Conservation (phyloP, 2,329 filamentous ascomycete species). For the Purpureocillium lavendulum region DNA sequence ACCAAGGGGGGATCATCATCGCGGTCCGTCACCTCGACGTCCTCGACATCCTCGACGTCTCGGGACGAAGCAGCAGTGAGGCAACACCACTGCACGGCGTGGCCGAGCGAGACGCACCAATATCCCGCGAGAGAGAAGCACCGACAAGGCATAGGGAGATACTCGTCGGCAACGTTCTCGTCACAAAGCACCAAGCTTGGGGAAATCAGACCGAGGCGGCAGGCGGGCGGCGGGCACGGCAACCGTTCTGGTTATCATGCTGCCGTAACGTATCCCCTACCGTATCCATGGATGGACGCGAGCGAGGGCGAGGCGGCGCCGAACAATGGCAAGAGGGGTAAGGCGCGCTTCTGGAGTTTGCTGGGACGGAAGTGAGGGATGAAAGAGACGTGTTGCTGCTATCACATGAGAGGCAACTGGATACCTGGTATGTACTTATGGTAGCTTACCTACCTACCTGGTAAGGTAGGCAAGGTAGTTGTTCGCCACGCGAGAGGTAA, state of each 20-base stretch:
- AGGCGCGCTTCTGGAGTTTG: too few relatives aligned
- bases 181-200: slow-evolving; percentile 1
- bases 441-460: too few relatives aligned
- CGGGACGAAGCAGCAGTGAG: neutral
- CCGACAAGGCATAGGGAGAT: neutral
- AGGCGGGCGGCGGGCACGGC: neutral
- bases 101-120: too few relatives aligned
- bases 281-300: neutral
- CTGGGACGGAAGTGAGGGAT: too few relatives aligned
- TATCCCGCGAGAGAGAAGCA: neutral
- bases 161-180: slow-evolving; percentile 4
- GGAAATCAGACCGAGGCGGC: neutral
- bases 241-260: neutral
- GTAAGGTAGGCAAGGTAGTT: too few relatives aligned
- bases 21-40: neutral
- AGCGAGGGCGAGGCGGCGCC: too few relatives aligned
- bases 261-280: neutral
- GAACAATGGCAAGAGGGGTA: too few relatives aligned
- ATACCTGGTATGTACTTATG: too few relatives aligned
- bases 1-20: neutral
- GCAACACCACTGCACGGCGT: too few relatives aligned
- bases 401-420: too few relatives aligned
- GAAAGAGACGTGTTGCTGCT: too few relatives aligned
- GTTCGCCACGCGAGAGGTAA: too few relatives aligned
- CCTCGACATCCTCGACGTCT: neutral